A percentile compares a stretch with the other conserved stretches of the same genome.
Evolutionary conservation across 1,284 basidiomycete genomes (phyloP).

Genomic region (Hemileia vastatrix): DNA sequence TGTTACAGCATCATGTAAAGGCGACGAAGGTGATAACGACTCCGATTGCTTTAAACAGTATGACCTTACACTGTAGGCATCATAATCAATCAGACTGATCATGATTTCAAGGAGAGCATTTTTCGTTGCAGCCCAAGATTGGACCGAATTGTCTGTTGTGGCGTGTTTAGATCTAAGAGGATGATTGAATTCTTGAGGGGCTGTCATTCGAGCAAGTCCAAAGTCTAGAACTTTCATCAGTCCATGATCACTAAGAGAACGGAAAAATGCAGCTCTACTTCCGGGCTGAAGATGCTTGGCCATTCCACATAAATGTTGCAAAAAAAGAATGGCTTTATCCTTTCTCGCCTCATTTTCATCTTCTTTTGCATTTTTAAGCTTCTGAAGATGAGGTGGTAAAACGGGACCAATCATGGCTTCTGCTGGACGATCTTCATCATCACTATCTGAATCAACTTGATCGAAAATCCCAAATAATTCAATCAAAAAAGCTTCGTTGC

Average conservation of each 20-base stretch:
- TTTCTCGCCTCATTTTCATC: constrained; percentile 3
- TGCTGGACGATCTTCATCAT: constrained; percentile 26
- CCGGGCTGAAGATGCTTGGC: constrained; percentile 91
- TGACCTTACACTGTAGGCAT: constrained; percentile 70
- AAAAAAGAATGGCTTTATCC: constrained; percentile 67
- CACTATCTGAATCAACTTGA: constrained; percentile 45
- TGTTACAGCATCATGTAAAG: too few relatives aligned
- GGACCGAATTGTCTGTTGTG: constrained; percentile 48
- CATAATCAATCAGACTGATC: constrained; percentile 78
- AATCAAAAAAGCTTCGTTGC: constrained; percentile 62
- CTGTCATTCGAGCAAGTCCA: constrained; percentile 54
- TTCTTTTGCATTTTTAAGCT: constrained; percentile 1
- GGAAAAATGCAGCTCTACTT: constrained; percentile 75
- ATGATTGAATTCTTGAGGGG: constrained; percentile 35
- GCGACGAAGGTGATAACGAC: too few relatives aligned
- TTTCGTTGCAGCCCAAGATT: too few relatives aligned
- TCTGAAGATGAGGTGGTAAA: constrained; percentile 25
- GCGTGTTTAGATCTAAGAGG: constrained; percentile 35
- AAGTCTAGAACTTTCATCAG: constrained; percentile 83
- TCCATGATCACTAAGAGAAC: constrained; percentile 76
- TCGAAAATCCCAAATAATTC: constrained; percentile 71
- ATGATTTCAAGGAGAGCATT: constrained; percentile 80
- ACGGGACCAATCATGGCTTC: constrained; percentile 27
- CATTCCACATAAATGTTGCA: constrained; percentile 89
- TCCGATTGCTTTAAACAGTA: constrained; percentile 73